phyloP scores from a whole-genome alignment of 1,284 basidiomycete genomes.

The Coniophora puteana region DNA sequence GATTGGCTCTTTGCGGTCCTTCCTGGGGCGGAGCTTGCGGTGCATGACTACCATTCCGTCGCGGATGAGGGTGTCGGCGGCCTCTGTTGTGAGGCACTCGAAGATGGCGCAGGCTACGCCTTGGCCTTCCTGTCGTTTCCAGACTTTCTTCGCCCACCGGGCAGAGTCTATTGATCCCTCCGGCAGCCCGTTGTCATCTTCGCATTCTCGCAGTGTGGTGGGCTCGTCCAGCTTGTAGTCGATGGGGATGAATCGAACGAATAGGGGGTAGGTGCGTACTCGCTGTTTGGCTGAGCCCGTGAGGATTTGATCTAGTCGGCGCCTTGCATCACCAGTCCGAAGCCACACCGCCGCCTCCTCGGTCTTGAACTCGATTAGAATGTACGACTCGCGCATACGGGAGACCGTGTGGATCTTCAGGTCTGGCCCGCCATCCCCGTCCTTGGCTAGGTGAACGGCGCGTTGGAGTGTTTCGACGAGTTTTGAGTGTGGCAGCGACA shows the following conservation, averaged over 20 bases:
- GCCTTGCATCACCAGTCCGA: background rate
- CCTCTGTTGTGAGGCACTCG: background rate
- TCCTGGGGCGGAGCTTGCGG: background rate
- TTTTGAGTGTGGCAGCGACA: too few relatives aligned
- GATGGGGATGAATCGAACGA: background rate
- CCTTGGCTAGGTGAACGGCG: accelerated
- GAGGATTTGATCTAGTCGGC: background rate
- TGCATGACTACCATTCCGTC: background rate
- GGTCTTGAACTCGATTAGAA: background rate
- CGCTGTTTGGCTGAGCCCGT: background rate
- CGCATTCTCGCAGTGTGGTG: background rate
- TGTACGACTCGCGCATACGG: background rate
- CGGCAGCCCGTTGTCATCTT: background rate
- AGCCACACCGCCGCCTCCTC: background rate
- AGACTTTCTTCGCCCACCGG: background rate
- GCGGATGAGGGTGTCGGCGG: background rate
- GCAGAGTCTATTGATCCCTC: accelerated
- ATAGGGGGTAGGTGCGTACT: background rate
- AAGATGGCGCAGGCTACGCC: background rate
- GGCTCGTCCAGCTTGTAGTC: background rate
- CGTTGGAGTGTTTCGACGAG: too few relatives aligned
- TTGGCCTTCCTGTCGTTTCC: accelerated
- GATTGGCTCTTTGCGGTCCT: background rate
- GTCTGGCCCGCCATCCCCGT: background rate
- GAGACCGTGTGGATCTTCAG: background rate